Percentiles rank a stretch among this genome's conserved stretches.
Conservation (phyloP, 2,329 filamentous ascomycete genomes). For the Colletotrichum eleusines region DNA sequence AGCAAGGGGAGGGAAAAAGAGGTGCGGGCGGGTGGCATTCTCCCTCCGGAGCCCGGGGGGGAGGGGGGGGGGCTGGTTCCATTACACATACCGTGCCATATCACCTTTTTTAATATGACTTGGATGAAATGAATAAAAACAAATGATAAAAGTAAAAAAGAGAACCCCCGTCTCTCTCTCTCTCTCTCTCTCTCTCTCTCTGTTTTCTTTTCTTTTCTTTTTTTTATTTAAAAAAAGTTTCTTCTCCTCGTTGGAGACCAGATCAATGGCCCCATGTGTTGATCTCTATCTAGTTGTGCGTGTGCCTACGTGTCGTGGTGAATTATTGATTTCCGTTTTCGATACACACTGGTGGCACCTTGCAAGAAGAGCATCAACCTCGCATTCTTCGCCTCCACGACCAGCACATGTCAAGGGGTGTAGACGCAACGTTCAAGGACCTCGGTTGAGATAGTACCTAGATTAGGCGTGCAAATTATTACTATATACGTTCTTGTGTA, state of each 20-base stretch:
- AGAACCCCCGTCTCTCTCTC: too few species aligned
- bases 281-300: too few species aligned
- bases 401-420: neutral
- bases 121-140: neutral
- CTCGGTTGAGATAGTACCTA: neutral
- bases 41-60: too few species aligned
- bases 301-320: too few species aligned
- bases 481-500: slow-evolving; percentile 42
- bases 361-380: neutral
- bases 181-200: neutral
- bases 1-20: neutral
- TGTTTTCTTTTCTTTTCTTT: too few species aligned
- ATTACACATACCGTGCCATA: neutral
- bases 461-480: slow-evolving; percentile 40
- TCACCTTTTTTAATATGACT: neutral
- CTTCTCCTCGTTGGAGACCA: neutral
- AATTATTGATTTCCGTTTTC: neutral
- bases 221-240: too few species aligned
- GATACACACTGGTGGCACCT: neutral
- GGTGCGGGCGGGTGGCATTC: neutral
- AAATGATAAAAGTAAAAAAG: neutral
- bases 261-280: neutral
- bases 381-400: neutral
- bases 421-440: neutral
- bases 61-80: neutral